phyloP scores from a whole-genome alignment of 2,329 filamentous ascomycete species.

The Diaporthe amygdali region DNA sequence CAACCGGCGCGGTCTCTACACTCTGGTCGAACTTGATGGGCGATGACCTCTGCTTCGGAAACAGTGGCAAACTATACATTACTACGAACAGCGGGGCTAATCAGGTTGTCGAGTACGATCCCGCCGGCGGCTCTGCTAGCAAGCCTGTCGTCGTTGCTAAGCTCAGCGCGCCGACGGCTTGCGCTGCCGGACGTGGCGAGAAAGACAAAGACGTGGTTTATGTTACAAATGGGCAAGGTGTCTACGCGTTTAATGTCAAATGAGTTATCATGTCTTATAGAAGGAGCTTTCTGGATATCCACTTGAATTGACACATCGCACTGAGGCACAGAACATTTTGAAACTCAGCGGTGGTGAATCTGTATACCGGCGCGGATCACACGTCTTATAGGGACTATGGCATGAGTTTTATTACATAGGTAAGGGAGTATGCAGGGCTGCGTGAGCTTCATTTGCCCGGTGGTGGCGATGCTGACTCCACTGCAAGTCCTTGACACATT shows the following conservation, averaged over 20 bases:
- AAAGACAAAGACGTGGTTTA: conserved; percentile 33
- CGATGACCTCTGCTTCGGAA: conserved; percentile 38
- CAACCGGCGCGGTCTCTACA: conserved; percentile 32
- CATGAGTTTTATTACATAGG: too few relatives aligned
- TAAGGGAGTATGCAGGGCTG: too few relatives aligned
- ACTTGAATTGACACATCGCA: neutral
- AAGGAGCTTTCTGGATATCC: neutral
- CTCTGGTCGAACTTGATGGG: conserved; percentile 40
- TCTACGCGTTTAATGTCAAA: neutral
- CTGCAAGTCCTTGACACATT: too few relatives aligned
- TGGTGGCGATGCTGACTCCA: too few relatives aligned
- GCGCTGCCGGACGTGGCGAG: conserved; percentile 36
- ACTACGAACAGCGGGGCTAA: conserved; percentile 35
- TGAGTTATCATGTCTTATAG: neutral
- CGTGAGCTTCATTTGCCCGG: too few relatives aligned
- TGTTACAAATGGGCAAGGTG: neutral
- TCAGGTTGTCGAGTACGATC: conserved; percentile 37
- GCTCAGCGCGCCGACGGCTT: conserved; percentile 35
- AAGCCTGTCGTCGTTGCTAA: conserved; percentile 32
- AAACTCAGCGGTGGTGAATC: neutral
- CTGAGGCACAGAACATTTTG: neutral
- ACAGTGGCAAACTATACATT: conserved; percentile 37
- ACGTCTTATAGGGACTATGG: too few relatives aligned
- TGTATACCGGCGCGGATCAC: too few relatives aligned
- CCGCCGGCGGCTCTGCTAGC: conserved; percentile 26